These are phyloP conservation scores for Antitrichia curtipendula DNA, from an alignment of 225 moss, liverwort and hornwort species.

Conservation along the genomic window DNA sequence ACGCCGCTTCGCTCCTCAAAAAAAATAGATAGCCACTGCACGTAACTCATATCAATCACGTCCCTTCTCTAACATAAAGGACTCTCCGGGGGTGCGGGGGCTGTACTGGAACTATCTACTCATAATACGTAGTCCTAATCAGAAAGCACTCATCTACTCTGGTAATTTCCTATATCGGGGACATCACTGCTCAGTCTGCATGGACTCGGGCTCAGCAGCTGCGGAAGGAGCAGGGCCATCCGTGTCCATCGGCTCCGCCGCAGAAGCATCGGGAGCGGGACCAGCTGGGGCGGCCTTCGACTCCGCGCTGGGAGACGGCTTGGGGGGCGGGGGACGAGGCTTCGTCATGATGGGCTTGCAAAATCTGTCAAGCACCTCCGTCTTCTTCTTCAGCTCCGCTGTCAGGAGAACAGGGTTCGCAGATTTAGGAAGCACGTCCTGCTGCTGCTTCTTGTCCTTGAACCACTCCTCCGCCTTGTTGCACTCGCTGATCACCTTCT, in stretches of 20 bases:
- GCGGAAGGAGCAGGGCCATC: constrained; percentile 13
- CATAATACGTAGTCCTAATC: neutral
- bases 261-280: constrained; percentile 23
- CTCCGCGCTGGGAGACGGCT: constrained; percentile 53
- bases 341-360: constrained; percentile 99
- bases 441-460: constrained; percentile 89
- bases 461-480: constrained; percentile 93
- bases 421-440: constrained; percentile 59
- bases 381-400: constrained; percentile 85
- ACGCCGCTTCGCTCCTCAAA: constrained; percentile 26
- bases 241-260: constrained; percentile 73
- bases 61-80: neutral
- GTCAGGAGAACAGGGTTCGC: constrained; percentile 65
- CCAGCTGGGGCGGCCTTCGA: constrained; percentile 35
- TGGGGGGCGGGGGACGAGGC: constrained; percentile 75
- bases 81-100: neutral
- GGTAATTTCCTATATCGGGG: neutral
- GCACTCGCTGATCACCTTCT: constrained; percentile 80
- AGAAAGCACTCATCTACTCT: neutral
- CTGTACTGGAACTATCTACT: constrained; percentile 1
- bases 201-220: constrained; percentile 42
- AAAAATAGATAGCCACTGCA: constrained; percentile 30
- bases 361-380: constrained; percentile 90
- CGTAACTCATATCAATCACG: neutral
- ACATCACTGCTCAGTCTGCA: constrained; percentile 47